phyloP scores from a whole-genome alignment of 2,329 filamentous ascomycete species.

The Colletotrichum somersetense region DNA sequence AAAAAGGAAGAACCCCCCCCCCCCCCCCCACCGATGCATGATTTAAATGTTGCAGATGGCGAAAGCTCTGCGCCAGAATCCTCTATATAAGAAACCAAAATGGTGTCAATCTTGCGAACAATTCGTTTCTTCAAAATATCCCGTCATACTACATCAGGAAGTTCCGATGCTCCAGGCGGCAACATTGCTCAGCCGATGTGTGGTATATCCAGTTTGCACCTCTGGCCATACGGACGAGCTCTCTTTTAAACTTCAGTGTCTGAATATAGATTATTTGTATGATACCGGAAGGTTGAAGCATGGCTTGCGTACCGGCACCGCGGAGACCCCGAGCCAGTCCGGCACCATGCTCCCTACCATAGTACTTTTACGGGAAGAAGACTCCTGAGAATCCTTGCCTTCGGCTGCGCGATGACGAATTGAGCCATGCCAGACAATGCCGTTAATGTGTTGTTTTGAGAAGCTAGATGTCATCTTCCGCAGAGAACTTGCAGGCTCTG shows the following conservation, averaged over 20 bases:
- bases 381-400: conserved; percentile 48
- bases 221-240: not conserved
- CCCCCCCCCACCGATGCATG: not conserved
- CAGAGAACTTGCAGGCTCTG: conserved; percentile 51
- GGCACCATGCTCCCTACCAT: conserved; percentile 54
- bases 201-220: conserved; percentile 46
- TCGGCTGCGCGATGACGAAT: conserved; percentile 41
- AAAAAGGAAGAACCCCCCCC: conserved; percentile 2
- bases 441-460: conserved; percentile 49
- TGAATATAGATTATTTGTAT: conserved; percentile 45
- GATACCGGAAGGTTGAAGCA: conserved; percentile 51
- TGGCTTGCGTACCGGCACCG: conserved; percentile 51
- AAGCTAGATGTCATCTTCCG: conserved; percentile 52
- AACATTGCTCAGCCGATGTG: conserved; percentile 57
- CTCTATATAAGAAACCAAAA: too few species aligned
- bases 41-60: not conserved
- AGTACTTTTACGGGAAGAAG: conserved; percentile 45
- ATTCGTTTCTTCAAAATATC: conserved; percentile 45
- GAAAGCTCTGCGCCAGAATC: conserved; percentile 22
- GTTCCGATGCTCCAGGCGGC: conserved; percentile 57
- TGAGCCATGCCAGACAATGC: conserved; percentile 45
- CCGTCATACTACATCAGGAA: conserved; percentile 60
- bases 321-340: conserved; percentile 52
- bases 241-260: not conserved
- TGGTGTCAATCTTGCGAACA: not conserved